Conservation (phyloP, 2,329 filamentous ascomycete genomes). For the Aspergillus awamori region DNA sequence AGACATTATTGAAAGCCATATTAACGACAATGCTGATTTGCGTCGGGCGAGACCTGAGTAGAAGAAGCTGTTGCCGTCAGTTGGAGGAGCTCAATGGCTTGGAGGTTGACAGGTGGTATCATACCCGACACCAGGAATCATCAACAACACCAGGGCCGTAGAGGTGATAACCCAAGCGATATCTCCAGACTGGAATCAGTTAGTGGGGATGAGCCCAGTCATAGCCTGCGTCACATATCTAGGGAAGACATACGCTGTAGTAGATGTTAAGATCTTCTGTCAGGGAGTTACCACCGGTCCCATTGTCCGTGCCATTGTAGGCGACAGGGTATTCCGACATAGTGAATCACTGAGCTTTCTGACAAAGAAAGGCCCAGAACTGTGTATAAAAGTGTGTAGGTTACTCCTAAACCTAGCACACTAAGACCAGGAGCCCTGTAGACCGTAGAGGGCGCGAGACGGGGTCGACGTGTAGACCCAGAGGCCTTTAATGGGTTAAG, state of each 20-base stretch:
- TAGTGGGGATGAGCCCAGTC: slow-evolving; percentile 8
- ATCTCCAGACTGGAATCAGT: slow-evolving; percentile 66
- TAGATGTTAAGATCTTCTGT: slow-evolving; percentile 77
- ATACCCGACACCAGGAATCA: slow-evolving; percentile 85
- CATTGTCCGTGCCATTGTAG: slow-evolving; percentile 65
- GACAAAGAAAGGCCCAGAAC: not conserved
- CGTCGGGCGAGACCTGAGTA: slow-evolving; percentile 87
- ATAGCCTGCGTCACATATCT: not conserved
- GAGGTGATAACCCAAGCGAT: slow-evolving; percentile 78
- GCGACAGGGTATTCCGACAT: slow-evolving; percentile 49
- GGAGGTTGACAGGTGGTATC: slow-evolving; percentile 14
- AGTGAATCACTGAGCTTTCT: slow-evolving; percentile 14
- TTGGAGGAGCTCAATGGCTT: slow-evolving; percentile 7
- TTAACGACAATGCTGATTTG: slow-evolving; percentile 84
- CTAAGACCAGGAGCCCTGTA: not conserved
- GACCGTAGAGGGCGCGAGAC: not conserved
- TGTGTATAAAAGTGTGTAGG: not conserved
- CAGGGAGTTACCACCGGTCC: slow-evolving; percentile 67
- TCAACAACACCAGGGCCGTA: slow-evolving; percentile 80
- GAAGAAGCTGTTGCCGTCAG: slow-evolving; percentile 67
- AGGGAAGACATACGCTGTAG: slow-evolving; percentile 59
- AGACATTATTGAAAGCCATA: slow-evolving; percentile 83
- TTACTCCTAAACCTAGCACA: not conserved
- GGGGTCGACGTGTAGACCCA: not conserved
- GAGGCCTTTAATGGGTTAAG: not conserved